Evolutionary conservation across 2,329 filamentous ascomycete species (phyloP), one percentile per base, ranked within the genome.

Genomic region (Penicillium occitanis): DNA sequence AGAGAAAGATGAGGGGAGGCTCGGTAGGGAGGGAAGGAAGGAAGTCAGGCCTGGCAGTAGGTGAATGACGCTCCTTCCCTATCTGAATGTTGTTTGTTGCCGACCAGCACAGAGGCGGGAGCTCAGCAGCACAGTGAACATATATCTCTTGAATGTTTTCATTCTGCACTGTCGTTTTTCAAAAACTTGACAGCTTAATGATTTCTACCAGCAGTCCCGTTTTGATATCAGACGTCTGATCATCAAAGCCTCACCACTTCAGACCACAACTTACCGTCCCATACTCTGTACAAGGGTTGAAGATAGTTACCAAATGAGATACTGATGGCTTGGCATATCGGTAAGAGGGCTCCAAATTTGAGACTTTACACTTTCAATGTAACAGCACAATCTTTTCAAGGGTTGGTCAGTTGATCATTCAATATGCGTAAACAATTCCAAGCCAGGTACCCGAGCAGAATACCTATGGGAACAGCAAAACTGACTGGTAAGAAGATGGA

Each of bases 31-130:
- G 10, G 19, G 17, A 44, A 40, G 19, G 17, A 44, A 40, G 22
- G 37, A 60, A 30, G 37, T 11, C 57, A 33, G 11, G 57, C 22
- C 5, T 17, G 14, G 33, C 7, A 33, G 5, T 14, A 19, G 10
- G 46, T 50, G 46, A 50, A 50, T 25, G 22, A 17, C 46, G 53
- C 53, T 37, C 53, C 30, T 40, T 57, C 53, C 53, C 33, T 57
- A 22, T 57, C 5, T n/a, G 14, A 53, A 33, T 53, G 50, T 22
- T 25, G 33, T 17, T 40, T 25, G 53, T 57, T 22, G 30, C 53
- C 3, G 33, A 11, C 30, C 33, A 40, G 51, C 51, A 37, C 37
- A 35, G 33, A 37, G 53, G 51, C 51, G 37, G 17, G 51, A 37
- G 14, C 28, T n/a, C 28, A 53, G 14, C 28, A n/a, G 50, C 50